Evolutionary conservation across 1,139 yeast genomes (phyloP).

Genomic region (Ogataea hybrid): DNA sequence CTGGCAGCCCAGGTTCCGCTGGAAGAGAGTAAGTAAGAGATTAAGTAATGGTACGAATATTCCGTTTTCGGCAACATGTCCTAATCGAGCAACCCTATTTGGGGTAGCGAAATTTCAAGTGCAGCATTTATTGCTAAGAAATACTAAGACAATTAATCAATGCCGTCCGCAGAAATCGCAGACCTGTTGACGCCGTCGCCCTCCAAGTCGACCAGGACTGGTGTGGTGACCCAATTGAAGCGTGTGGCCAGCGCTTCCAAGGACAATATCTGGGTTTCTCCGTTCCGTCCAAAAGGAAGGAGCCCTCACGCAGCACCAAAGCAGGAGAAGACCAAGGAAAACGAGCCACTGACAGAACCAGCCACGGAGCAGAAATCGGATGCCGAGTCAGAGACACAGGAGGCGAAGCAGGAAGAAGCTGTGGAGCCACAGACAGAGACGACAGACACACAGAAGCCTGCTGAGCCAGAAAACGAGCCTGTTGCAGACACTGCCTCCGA

Average conservation of each 20-base stretch:
- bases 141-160: slow-evolving; percentile 1
- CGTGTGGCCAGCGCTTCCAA: slow-evolving; percentile 22
- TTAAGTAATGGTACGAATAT: background rate
- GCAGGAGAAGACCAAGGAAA: background rate
- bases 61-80: slow-evolving; percentile 17
- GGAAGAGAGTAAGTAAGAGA: slow-evolving; percentile 11
- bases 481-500: slow-evolving; percentile 3
- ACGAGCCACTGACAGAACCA: background rate
- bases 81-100: slow-evolving; percentile 14
- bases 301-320: slow-evolving; percentile 9
- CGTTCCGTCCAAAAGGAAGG: slow-evolving; percentile 38
- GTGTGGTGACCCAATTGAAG: slow-evolving; percentile 24
- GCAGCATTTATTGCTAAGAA: slow-evolving; percentile 10
- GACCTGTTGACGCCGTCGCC: slow-evolving; percentile 18
- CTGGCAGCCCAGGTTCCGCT: slow-evolving; percentile 27
- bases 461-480: too few species aligned
- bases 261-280: slow-evolving; percentile 47
- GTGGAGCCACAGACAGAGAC: background rate
- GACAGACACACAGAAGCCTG: too few species aligned
- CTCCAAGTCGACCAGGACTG: slow-evolving; percentile 11
- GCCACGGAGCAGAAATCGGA: background rate
- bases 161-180: slow-evolving; percentile 23
- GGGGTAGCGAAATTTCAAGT: slow-evolving; percentile 15
- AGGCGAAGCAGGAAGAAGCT: background rate
- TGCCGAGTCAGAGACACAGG: background rate